A percentile compares a stretch with the other conserved stretches of the same genome.
phyloP scores from a whole-genome alignment of 2,329 filamentous ascomycete genomes.

The Penicillium thymicola region DNA sequence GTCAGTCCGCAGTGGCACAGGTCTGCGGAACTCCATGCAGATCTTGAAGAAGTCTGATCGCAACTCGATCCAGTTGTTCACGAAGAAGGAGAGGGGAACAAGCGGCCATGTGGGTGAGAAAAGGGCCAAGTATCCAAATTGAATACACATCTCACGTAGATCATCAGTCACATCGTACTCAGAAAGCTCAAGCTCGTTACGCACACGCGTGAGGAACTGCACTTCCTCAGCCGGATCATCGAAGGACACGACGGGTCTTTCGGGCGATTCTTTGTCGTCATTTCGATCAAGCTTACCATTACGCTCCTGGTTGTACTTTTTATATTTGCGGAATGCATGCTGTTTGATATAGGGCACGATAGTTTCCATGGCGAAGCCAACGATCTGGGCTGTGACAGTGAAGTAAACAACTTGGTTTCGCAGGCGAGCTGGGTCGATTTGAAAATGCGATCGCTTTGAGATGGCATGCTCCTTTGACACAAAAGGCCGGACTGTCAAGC shows the following conservation, averaged over 20 bases:
- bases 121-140: constrained; percentile 83
- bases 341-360: constrained; percentile 84
- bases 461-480: constrained; percentile 72
- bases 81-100: constrained; percentile 79
- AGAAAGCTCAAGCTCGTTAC: constrained; percentile 77
- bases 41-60: constrained; percentile 96
- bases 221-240: constrained; percentile 75
- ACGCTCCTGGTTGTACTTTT: constrained; percentile 32
- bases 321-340: constrained; percentile 70
- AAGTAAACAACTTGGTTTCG: constrained; percentile 95
- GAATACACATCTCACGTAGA: constrained; percentile 90
- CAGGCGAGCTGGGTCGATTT: constrained; percentile 78
- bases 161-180: constrained; percentile 91
- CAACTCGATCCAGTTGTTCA: constrained; percentile 97
- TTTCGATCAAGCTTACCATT: constrained; percentile 22
- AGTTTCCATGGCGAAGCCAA: constrained; percentile 82
- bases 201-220: constrained; percentile 76
- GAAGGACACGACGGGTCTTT: constrained; percentile 43
- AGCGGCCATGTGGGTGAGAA: constrained; percentile 95
- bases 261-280: constrained; percentile 24
- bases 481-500: constrained; percentile 70
- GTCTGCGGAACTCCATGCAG: constrained; percentile 81
- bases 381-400: constrained; percentile 89
- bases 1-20: constrained; percentile 84
- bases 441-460: constrained; percentile 59